Evolutionary conservation across 1,139 yeast genomes (phyloP).

Genomic region (Yamadazyma aaseri): DNA sequence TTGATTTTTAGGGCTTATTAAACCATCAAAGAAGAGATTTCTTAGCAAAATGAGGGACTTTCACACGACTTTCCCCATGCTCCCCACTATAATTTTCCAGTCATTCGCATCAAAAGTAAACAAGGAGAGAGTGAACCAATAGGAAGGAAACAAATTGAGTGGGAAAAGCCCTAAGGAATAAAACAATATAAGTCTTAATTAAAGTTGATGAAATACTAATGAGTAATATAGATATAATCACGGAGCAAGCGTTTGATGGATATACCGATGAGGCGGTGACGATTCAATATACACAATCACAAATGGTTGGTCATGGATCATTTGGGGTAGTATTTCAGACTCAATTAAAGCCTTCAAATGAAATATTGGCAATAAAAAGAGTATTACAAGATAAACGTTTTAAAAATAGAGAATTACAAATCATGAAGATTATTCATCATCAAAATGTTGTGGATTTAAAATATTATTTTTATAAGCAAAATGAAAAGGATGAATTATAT

Average conservation of each 20-base stretch:
- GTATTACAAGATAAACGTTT: constrained; percentile 93
- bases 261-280: constrained; percentile 62
- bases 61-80: too few species aligned
- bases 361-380: constrained; percentile 86
- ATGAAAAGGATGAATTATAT: constrained; percentile 77
- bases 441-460: constrained; percentile 84
- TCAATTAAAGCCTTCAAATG: constrained; percentile 69
- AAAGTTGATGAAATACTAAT: constrained; percentile 29
- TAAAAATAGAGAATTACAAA: constrained; percentile 94
- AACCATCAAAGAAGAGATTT: too few species aligned
- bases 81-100: too few species aligned
- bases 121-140: constrained; percentile 3
- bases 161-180: too few species aligned
- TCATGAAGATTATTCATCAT: constrained; percentile 87
- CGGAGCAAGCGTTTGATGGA: constrained; percentile 75
- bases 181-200: too few species aligned
- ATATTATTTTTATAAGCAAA: constrained; percentile 84
- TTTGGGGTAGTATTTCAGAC: constrained; percentile 96
- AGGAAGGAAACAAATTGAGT: constrained; percentile 1
- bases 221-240: constrained; percentile 57
- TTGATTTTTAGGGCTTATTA: too few species aligned
- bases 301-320: constrained; percentile 96
- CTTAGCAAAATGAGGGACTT: too few species aligned
- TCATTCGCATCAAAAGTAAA: constrained; percentile 2
- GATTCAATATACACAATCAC: constrained; percentile 67